Percentiles rank a stretch among this genome's conserved stretches.
phyloP scores from a whole-genome alignment of 495 filamentous ascomycete genomes.

The Neurospora tetrasperma region DNA sequence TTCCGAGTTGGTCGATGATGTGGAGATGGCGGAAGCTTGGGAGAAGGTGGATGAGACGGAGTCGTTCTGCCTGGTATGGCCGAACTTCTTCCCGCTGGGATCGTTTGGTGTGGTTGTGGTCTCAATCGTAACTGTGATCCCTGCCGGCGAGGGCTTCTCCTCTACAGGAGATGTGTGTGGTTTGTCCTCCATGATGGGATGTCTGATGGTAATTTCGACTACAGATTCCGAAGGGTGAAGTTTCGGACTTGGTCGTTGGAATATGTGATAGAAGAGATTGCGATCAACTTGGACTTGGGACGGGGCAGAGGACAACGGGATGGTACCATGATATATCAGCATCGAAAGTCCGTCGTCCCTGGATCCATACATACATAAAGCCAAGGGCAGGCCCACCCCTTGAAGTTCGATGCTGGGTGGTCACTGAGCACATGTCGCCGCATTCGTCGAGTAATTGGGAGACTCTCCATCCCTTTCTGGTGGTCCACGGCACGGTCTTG shows the following conservation, averaged over 20 bases:
- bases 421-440: neutral
- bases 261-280: neutral
- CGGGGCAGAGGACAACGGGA: neutral
- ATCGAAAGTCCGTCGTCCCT: neutral
- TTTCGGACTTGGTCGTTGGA: neutral
- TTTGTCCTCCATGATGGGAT: neutral
- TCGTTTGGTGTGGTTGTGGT: neutral
- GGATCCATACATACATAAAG: neutral
- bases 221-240: neutral
- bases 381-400: neutral
- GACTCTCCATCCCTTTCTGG: neutral
- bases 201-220: neutral
- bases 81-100: neutral
- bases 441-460: neutral
- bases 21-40: neutral
- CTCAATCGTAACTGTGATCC: neutral
- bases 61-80: neutral
- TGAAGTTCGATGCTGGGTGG: neutral
- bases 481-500: neutral
- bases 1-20: slow-evolving; percentile 1
- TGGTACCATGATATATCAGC: neutral
- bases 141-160: neutral
- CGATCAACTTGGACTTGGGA: neutral
- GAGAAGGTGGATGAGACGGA: neutral
- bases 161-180: neutral